Conservation (phyloP, 2,329 filamentous ascomycete genomes). For the Massarina eburnea region DNA sequence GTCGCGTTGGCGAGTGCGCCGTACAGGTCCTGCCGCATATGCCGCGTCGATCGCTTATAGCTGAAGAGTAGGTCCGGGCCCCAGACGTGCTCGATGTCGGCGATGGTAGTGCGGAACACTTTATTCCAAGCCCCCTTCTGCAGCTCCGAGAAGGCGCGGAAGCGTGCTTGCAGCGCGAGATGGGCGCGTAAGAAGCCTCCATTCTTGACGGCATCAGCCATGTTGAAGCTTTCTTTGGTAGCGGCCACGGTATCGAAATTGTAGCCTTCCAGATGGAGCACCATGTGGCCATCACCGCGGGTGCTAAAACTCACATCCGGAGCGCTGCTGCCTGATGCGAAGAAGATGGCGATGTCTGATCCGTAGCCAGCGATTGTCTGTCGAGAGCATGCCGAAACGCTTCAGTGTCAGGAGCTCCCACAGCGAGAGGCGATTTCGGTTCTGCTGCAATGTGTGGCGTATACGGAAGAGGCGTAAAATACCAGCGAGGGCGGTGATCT, state of each 20-base stretch:
- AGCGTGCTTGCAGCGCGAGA: constrained; percentile 6
- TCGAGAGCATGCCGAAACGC: constrained; percentile 4
- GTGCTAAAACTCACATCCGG: constrained; percentile 5
- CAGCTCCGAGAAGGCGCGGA: constrained; percentile 7
- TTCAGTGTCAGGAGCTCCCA: constrained; percentile 6
- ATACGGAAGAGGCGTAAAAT: too few species aligned
- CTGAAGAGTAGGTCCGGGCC: constrained; percentile 6
- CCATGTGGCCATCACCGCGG: constrained; percentile 3
- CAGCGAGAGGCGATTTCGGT: too few species aligned
- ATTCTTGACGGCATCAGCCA: neutral
- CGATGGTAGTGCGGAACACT: constrained; percentile 1
- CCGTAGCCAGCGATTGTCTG: constrained; percentile 4
- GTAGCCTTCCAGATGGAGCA: constrained; percentile 5
- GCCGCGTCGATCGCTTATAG: constrained; percentile 2
- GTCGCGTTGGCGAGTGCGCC: too few species aligned
- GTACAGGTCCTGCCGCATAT: too few species aligned
- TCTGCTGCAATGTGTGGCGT: too few species aligned
- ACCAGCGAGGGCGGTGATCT: too few species aligned
- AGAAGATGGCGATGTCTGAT: neutral
- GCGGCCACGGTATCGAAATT: constrained; percentile 1
- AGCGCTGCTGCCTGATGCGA: constrained; percentile 1
- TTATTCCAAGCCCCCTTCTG: constrained; percentile 1
- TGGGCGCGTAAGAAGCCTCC: constrained; percentile 3
- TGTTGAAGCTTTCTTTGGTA: constrained; percentile 5
- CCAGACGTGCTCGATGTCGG: constrained; percentile 6